Conservation (phyloP, 176 grass and related monocot species). For the Hyparrhenia diplandra region DNA sequence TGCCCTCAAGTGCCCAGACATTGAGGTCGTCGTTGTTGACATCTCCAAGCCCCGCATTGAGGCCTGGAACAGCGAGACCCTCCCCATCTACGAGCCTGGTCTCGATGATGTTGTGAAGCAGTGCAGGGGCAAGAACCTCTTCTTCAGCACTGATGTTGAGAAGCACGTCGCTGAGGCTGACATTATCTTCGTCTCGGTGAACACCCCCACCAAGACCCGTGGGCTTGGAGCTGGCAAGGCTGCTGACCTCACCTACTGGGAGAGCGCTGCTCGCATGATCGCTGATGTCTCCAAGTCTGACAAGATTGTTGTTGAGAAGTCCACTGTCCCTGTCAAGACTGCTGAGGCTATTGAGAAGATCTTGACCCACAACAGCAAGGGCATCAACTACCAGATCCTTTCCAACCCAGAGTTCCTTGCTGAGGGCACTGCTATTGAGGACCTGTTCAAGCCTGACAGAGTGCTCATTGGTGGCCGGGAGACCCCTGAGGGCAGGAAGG, state of each 20-base stretch:
- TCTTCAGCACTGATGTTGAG: conserved; percentile 85
- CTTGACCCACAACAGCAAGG: conserved; percentile 94
- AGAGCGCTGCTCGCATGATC: conserved; percentile 93
- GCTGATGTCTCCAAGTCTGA: conserved; percentile 86
- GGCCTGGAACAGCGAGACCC: conserved; percentile 89
- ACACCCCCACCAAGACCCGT: conserved; percentile 91
- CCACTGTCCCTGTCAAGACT: conserved; percentile 89
- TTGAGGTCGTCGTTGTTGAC: conserved; percentile 69
- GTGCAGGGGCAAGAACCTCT: conserved; percentile 78
- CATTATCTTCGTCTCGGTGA: conserved; percentile 90
- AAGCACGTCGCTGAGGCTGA: conserved; percentile 74
- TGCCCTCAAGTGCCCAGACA: conserved; percentile 75
- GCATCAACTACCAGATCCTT: conserved; percentile 95
- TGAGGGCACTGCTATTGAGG: conserved; percentile 72
- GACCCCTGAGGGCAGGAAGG: conserved; percentile 63
- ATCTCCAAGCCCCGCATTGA: conserved; percentile 71
- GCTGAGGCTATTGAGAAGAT: conserved; percentile 95
- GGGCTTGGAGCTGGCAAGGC: conserved; percentile 93
- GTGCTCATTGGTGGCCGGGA: conserved; percentile 88
- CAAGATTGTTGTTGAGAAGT: conserved; percentile 95
- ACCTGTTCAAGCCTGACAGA: conserved; percentile 77
- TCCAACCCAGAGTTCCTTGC: conserved; percentile 95
- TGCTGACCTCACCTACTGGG: conserved; percentile 90
- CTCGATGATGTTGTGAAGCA: conserved; percentile 86
- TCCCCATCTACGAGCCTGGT: conserved; percentile 83